Conservation (phyloP, 139 green algal species). For the Diplosphaera chodatii region DNA sequence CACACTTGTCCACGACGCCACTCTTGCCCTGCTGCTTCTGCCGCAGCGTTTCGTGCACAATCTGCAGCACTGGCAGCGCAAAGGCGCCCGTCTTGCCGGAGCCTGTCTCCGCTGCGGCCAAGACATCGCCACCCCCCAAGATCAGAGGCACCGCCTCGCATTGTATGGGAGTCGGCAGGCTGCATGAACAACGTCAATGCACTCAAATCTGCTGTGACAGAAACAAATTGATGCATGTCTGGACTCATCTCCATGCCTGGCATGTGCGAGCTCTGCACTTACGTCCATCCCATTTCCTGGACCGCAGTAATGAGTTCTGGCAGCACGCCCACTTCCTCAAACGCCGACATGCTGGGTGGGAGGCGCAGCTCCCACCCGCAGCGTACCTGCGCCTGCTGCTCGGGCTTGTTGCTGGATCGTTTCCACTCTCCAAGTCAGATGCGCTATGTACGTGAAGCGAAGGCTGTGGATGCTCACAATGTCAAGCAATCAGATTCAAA, state of each 20-base stretch:
- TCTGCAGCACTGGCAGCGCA: slow-evolving; percentile 78
- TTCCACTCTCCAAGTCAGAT: too few species aligned
- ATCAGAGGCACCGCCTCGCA: slow-evolving; percentile 69
- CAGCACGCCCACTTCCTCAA: slow-evolving; percentile 64
- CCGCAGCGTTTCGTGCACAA: slow-evolving; percentile 53
- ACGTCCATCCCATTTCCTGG: slow-evolving; percentile 66
- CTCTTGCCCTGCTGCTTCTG: slow-evolving; percentile 3
- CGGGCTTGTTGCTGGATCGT: too few species aligned
- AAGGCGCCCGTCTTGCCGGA: slow-evolving; percentile 88
- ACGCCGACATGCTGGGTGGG: slow-evolving; percentile 40
- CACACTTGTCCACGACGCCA: background rate
- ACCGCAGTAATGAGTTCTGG: slow-evolving; percentile 60
- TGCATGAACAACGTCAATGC: slow-evolving; percentile 16
- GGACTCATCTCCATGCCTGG: too few species aligned
- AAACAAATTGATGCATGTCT: background rate
- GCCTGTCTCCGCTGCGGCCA: slow-evolving; percentile 87
- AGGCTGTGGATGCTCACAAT: too few species aligned
- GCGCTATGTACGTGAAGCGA: background rate
- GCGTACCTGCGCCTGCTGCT: background rate
- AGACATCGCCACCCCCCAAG: slow-evolving; percentile 78
- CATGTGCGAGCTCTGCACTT: too few species aligned
- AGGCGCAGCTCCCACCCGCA: background rate
- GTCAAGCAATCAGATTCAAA: too few species aligned
- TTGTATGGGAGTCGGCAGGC: slow-evolving; percentile 72
- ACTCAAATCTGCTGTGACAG: background rate